Evolutionary conservation across 208 protist genomes (phyloP), one percentile per base, ranked within the genome.

Genomic region (Angomonas ambiguus): DNA sequence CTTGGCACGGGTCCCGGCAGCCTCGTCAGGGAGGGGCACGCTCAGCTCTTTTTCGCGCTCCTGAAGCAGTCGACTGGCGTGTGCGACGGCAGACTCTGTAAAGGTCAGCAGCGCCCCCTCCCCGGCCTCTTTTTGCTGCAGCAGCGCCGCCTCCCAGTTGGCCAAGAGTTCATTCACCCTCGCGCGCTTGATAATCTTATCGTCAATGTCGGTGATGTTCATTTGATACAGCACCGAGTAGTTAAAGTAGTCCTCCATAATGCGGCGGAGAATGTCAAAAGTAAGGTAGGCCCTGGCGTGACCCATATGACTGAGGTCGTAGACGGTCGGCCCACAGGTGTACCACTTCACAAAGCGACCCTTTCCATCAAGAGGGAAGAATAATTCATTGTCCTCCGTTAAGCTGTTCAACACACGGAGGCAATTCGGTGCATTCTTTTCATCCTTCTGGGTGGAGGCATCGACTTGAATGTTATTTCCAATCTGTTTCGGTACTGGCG

Each of bases 151-250:
- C 51, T 81, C 74, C 69, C 91, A 98, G 49, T 88, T 56, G 8
- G 82, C 74, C 25, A 97, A 71, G 13, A 98, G 88, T 51, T 92
- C 76, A 69, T 93, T 94, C 58, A 93, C 79, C 33, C 96, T 79
- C 1, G 96, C 92, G n/a, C 88, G 80, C 62, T 96, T 91, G 56
- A 99, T 98, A 63, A 99, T 99, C 69, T 99, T 99, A 81, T 99
- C 98, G 67, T 99, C 98, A 68, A 99, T 97, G 72, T 99, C 98
- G 16, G 98, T 99, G 51, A 99, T 98, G 77, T 99, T 99, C 94
- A 99, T 98, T 65, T 94, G 87, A 55, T 94, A 96, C 5, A 83
- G 28, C 0, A 99, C 80, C 10, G 89, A 67, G 67, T 97, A 98
- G 20, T 82, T 72, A 71, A 99, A 99, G 80, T 99, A 99, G 51